Conservation (phyloP, 805 yeast species). For the Hanseniaspora nectarophila region DNA sequence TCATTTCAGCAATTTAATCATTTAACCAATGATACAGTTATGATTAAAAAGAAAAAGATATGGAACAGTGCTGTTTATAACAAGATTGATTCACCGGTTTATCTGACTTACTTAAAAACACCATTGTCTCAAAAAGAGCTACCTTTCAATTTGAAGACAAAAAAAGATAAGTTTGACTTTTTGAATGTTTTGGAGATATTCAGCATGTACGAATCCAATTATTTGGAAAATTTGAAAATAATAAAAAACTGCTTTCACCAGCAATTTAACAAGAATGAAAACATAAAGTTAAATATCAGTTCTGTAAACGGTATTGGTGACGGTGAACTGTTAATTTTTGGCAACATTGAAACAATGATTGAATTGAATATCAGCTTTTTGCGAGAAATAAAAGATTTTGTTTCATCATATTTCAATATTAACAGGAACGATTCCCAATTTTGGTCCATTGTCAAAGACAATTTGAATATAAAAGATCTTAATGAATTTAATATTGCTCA, state of each 20-base stretch:
- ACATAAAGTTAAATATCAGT: conserved; percentile 25
- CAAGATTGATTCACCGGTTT: conserved; percentile 31
- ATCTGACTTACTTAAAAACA: conserved; percentile 19
- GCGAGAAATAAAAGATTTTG: conserved; percentile 15
- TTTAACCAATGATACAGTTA: background rate
- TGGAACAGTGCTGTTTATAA: conserved; percentile 16
- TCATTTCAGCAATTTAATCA: background rate
- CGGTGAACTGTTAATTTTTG: conserved; percentile 34
- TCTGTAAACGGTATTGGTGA: conserved; percentile 16
- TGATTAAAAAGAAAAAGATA: background rate
- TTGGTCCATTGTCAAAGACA: conserved; percentile 16
- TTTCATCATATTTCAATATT: conserved; percentile 3
- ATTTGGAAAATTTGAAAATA: conserved; percentile 24
- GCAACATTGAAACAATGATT: conserved; percentile 33
- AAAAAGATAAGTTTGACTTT: background rate
- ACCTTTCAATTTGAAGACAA: background rate
- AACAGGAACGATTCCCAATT: conserved; percentile 1
- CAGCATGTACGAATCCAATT: conserved; percentile 25
- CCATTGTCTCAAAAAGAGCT: conserved; percentile 10
- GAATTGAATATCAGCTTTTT: conserved; percentile 30
- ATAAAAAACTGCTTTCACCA: conserved; percentile 28
- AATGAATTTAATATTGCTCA: conserved; percentile 24
- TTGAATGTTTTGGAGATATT: conserved; percentile 1
- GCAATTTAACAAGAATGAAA: conserved; percentile 24
- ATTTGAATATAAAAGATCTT: conserved; percentile 7